Evolutionary conservation across 2,329 filamentous ascomycete genomes (phyloP).

Genomic region (Aureobasidium sp.): DNA sequence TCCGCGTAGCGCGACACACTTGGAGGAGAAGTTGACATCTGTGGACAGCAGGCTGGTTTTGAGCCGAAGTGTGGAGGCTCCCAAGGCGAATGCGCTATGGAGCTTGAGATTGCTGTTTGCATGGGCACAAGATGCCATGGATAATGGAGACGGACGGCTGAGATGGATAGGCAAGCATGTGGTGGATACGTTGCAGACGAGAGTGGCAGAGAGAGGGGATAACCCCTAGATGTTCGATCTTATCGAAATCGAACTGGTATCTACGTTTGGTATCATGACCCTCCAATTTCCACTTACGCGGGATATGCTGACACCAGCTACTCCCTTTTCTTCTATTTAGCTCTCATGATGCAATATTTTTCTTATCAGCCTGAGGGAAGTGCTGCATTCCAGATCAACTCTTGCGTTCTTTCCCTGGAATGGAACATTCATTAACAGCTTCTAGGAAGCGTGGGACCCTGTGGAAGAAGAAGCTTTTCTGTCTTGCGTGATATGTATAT

Average conservation of each 20-base stretch:
- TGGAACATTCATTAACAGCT: neutral
- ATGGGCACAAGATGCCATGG: constrained; percentile 50
- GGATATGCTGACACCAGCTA: neutral
- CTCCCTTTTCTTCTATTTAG: neutral
- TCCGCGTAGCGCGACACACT: constrained; percentile 37
- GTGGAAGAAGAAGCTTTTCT: neutral
- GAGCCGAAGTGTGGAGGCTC: constrained; percentile 29
- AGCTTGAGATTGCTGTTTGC: constrained; percentile 58
- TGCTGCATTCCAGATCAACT: too few relatives aligned
- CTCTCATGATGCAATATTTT: neutral
- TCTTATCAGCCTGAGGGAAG: too few relatives aligned
- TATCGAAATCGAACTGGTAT: neutral
- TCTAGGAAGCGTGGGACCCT: neutral
- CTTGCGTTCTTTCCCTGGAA: too few relatives aligned
- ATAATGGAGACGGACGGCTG: constrained; percentile 32
- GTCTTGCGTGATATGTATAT: neutral
- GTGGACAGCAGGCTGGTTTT: constrained; percentile 70
- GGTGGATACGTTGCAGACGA: constrained; percentile 48
- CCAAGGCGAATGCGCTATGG: constrained; percentile 52
- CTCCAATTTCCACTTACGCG: neutral
- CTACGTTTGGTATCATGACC: neutral
- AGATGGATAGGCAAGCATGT: constrained; percentile 52
- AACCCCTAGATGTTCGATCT: neutral
- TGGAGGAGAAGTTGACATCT: constrained; percentile 50
- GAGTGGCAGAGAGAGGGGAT: constrained; percentile 36